Evolutionary conservation across 352 stramenopile species (phyloP), one percentile per base, ranked within the genome.

Genomic region (Pseudoperonospora humuli): DNA sequence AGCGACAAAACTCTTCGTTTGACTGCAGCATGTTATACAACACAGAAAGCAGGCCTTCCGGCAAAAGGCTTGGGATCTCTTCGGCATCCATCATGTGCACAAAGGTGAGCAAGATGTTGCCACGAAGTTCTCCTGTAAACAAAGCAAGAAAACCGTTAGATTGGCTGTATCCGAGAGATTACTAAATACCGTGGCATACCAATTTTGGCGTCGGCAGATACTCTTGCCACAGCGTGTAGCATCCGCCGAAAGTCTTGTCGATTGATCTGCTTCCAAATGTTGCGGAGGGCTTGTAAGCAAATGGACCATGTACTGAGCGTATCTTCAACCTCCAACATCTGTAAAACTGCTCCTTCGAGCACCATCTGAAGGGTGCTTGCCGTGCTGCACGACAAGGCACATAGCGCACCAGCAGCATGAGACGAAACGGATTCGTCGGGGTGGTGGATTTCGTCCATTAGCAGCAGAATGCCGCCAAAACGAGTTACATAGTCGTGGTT

Each of bases 241-340:
- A 94, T 94, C 14, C 75, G 72, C 5, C 80, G 68, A 43, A 94
- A 94, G 40, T 92, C 80, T 13, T 82, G 68, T 28, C 68, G 70
- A 38, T 85, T 88, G 39, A 94, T 88, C 45, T 94, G 81, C 46
- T 90, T 87, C 82, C 82, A 94, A 57, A 94, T 84, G 41, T 94
- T 92, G 3, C 80, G 75, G 19, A 94, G 64, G 11, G 79, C 75
- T 33, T 86, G 73, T 14, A 92, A 56, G 33, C 79, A 92, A 51
- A 88, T 83, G 0, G 64, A 74, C 82, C 80, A 92, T 3, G 82
- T 85, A 26, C 61, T 70, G 1, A 80, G 62, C 6, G 59, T 73
- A 50, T 92, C 82, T 33, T 90, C 77, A 1, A 92, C 78, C 40
- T 94, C 79, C 13, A 94, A 61, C 77, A 94, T 91, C 50, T 94